Conservation (phyloP, 2,329 filamentous ascomycete species). For the Apiospora aurea region DNA sequence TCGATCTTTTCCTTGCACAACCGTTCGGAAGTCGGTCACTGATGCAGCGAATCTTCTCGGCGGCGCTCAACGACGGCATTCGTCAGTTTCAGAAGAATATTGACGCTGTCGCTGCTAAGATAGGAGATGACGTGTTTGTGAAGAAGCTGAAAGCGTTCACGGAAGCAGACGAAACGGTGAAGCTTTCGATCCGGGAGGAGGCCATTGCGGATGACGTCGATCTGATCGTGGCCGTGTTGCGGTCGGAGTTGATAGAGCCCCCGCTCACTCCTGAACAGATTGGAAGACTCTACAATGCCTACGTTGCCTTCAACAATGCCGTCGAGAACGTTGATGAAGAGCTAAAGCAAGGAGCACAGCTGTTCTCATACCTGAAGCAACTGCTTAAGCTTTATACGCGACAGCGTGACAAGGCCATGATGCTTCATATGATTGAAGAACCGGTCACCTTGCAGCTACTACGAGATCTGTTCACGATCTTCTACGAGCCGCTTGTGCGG, state of each 20-base stretch:
- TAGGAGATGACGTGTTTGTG: slow-evolving; percentile 81
- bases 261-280: slow-evolving; percentile 78
- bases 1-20: slow-evolving; percentile 95
- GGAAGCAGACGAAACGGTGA: slow-evolving; percentile 76
- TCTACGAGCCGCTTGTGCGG: slow-evolving; percentile 95
- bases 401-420: slow-evolving; percentile 95
- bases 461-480: slow-evolving; percentile 96
- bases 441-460: slow-evolving; percentile 97
- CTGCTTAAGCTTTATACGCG: slow-evolving; percentile 90
- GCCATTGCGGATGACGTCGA: slow-evolving; percentile 79
- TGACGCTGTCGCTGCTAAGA: slow-evolving; percentile 76
- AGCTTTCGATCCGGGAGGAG: slow-evolving; percentile 76
- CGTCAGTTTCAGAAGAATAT: slow-evolving; percentile 86
- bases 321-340: slow-evolving; percentile 91
- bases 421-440: slow-evolving; percentile 94
- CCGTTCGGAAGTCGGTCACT: slow-evolving; percentile 90
- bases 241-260: slow-evolving; percentile 78
- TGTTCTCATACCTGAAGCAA: slow-evolving; percentile 95
- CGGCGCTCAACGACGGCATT: slow-evolving; percentile 91
- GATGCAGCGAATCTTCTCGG: slow-evolving; percentile 91
- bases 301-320: slow-evolving; percentile 93
- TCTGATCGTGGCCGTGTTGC: slow-evolving; percentile 82
- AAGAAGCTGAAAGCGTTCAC: slow-evolving; percentile 84
- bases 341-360: slow-evolving; percentile 85
- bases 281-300: slow-evolving; percentile 88